These are phyloP conservation scores for Chamaenerion angustifolium DNA, from an alignment of 345 rosid species.

Conservation along the genomic window DNA sequence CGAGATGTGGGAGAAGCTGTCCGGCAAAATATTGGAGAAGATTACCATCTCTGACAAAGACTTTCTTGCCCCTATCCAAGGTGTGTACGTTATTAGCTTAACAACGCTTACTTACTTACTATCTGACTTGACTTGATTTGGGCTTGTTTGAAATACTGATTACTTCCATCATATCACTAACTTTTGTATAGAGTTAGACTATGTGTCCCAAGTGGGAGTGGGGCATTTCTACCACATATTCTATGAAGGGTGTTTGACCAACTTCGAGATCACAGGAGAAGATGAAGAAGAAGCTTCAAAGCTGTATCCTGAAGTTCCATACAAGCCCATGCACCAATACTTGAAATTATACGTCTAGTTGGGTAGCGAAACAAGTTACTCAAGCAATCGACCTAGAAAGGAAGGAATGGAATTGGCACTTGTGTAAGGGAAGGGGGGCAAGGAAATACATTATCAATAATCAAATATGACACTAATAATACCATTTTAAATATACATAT, in stretches of 20 bases:
- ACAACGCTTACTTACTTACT: no score
- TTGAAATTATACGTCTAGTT: slow-evolving; percentile 25
- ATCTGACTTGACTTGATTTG: no score
- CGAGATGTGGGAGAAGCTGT: slow-evolving; percentile 57
- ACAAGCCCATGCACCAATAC: slow-evolving; percentile 55
- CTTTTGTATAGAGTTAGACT: slow-evolving; percentile 33
- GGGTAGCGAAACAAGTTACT: no score
- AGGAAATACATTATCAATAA: no score
- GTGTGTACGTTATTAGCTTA: slow-evolving; percentile 13
- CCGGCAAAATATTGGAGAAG: slow-evolving; percentile 33
- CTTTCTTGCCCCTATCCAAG: slow-evolving; percentile 52
- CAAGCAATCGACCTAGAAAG: no score
- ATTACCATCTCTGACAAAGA: slow-evolving; percentile 24
- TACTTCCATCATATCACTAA: no score
- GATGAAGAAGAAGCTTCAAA: slow-evolving; percentile 57
- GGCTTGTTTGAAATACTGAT: no score
- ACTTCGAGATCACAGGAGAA: slow-evolving; percentile 42
- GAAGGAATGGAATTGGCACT: no score
- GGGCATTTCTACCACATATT: slow-evolving; percentile 80
- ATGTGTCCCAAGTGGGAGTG: slow-evolving; percentile 41
- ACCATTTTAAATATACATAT: no score
- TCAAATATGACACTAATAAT: no score
- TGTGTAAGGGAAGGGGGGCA: no score
- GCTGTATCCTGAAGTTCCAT: slow-evolving; percentile 67
- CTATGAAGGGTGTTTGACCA: slow-evolving; percentile 70